These are phyloP conservation scores for Didymella lethalis DNA, from an alignment of 2,329 filamentous ascomycete genomes.

Conservation along the genomic window DNA sequence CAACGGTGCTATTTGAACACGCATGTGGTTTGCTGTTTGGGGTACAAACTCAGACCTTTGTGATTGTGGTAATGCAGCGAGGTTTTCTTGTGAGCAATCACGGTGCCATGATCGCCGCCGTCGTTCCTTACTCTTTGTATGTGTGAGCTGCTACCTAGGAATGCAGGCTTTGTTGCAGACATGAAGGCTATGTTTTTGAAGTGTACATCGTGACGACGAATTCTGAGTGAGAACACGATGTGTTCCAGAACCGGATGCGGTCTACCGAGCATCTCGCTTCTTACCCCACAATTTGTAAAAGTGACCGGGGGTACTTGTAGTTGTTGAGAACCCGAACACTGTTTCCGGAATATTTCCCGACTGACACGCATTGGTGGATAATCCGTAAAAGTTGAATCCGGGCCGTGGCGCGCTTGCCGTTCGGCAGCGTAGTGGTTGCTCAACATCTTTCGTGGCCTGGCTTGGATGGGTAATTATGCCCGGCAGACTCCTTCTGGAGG, in stretches of 20 bases:
- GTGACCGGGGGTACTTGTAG: conserved; percentile 23
- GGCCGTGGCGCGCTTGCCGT: not conserved
- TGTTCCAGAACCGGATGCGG: not conserved
- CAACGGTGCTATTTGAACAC: not conserved
- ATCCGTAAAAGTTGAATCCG: not conserved
- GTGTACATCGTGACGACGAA: not conserved
- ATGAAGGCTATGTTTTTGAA: not conserved
- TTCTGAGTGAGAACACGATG: no score
- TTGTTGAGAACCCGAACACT: conserved; percentile 14
- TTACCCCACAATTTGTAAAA: conserved; percentile 33
- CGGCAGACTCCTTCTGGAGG: not conserved
- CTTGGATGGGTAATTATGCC: not conserved
- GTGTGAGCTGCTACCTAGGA: not conserved
- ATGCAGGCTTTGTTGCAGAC: not conserved
- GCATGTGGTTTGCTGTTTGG: not conserved
- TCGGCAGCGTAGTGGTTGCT: not conserved
- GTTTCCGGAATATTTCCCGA: conserved; percentile 4
- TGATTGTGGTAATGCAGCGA: not conserved
- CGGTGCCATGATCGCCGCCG: not conserved
- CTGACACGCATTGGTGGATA: conserved; percentile 19
- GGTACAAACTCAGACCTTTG: not conserved
- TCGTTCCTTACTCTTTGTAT: not conserved
- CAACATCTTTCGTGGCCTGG: no score
- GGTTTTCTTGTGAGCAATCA: not conserved
- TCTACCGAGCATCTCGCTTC: not conserved